Conservation (phyloP, 148 eudicot species). For the Hydrangea macrophylla region DNA sequence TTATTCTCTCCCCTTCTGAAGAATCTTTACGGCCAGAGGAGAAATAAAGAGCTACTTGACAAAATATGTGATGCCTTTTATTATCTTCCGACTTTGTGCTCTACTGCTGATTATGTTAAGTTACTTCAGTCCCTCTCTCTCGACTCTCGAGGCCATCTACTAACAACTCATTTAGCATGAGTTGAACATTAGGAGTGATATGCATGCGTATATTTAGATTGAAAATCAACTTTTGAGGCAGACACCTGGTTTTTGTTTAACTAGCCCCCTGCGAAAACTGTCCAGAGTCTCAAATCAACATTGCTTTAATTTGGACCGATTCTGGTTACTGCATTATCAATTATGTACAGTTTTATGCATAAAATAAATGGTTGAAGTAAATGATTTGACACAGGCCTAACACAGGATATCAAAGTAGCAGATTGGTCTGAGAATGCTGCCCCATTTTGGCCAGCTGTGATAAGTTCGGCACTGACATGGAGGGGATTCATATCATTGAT, state of each 20-base stretch:
- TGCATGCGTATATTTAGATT: too few species aligned
- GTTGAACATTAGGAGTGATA: background rate
- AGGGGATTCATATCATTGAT: constrained; percentile 77
- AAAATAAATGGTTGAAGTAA: background rate
- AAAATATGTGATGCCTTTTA: constrained; percentile 81
- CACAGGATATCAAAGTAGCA: constrained; percentile 85
- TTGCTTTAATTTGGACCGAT: background rate
- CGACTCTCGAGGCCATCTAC: constrained; percentile 61
- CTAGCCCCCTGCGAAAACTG: background rate
- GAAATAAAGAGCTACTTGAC: constrained; percentile 44
- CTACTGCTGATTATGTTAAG: constrained; percentile 78
- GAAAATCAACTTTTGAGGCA: too few species aligned
- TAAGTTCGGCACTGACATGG: constrained; percentile 89
- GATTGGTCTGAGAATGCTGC: constrained; percentile 90
- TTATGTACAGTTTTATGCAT: background rate
- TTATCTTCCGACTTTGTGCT: constrained; percentile 95
- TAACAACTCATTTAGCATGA: background rate
- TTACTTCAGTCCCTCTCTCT: constrained; percentile 71
- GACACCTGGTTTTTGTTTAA: background rate
- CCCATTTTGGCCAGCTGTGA: constrained; percentile 98
- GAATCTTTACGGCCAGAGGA: constrained; percentile 72
- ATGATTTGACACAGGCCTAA: too few species aligned
- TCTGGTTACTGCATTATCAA: background rate
- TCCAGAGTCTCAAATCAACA: background rate
- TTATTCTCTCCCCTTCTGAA: constrained; percentile 73